Base-by-base conservation (phyloP, 2,329 filamentous ascomycete genomes). In the Cladosporium phlei region DNA sequence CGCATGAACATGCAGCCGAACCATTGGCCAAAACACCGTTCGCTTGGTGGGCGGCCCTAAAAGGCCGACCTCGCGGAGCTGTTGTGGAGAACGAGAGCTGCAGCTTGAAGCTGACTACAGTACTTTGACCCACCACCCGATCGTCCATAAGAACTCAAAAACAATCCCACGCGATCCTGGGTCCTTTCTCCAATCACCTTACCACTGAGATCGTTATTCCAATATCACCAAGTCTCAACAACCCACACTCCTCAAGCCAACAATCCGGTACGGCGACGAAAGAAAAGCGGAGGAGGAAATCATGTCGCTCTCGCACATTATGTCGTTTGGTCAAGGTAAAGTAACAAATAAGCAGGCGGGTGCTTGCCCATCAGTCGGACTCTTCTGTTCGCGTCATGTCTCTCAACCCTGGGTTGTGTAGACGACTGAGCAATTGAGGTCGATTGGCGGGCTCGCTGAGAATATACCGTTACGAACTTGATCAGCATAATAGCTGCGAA, bases 401-500 rank as follows among this genome's bases (percentile, higher is more conserved):
- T 22, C n/a, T n/a, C 12, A 14, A 2, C 19, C 19, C 2, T 2
- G 8, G 27, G 20, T 5, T 5, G 17, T 1, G 5, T 5, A 33
- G 9, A n/a, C n/a, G n/a, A n/a, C n/a, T n/a, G n/a, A n/a, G n/a
- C n/a, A n/a, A n/a, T n/a, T n/a, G n/a, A n/a, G 5, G 5, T 25
- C n/a, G 43, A 46, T 48, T 40, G 46, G 46, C 58, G 54, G 57
- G 59, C 55, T 55, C 58, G 55, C 81, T 85, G 81, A 85, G 82
- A 86, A 78, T 70, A 85, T 83, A 86, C 82, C 82, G 82, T 76
- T 71, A 45, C 72, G 76, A 86, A 88, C 83, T 87, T 87, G 83
- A 86, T 85, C 82, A 85, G 82, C 80, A 82, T 83, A 86, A 86
- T 86, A 77, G 82, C 82, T 86, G 84, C 84, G 85, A 83, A 87